Percentiles rank a stretch among this genome's conserved stretches.
phyloP scores from a whole-genome alignment of 140 eudicot genomes.

The Stevia rebaudiana region DNA sequence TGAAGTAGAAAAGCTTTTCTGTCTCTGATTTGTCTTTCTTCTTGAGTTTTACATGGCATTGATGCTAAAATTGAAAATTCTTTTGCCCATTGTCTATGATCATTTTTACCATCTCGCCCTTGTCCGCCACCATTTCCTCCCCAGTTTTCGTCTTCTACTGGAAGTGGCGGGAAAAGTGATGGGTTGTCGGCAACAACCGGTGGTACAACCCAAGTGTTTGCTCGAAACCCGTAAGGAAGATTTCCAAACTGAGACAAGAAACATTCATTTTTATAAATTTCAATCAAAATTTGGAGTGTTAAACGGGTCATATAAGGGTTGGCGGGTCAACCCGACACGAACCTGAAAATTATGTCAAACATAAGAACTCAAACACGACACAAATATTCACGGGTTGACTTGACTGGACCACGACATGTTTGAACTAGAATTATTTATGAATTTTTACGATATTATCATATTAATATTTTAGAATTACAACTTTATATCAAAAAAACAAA shows the following conservation, averaged over 20 bases:
- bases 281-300: conserved; percentile 12
- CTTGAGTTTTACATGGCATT: conserved; percentile 93
- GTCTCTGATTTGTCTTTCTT: conserved; percentile 84
- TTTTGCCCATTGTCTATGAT: conserved; percentile 70
- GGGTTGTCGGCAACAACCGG: conserved; percentile 74
- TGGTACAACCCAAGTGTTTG: conserved; percentile 88
- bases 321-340: too few relatives aligned
- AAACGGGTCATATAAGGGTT: too few relatives aligned
- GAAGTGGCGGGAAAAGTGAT: conserved; percentile 74
- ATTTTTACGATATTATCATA: too few relatives aligned
- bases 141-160: conserved; percentile 88
- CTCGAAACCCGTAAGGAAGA: conserved; percentile 90
- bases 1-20: conserved; percentile 91
- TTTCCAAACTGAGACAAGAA: conserved; percentile 72
- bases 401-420: too few relatives aligned
- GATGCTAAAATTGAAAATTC: conserved; percentile 74
- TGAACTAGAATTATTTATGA: too few relatives aligned
- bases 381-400: too few relatives aligned
- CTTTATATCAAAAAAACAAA: too few relatives aligned
- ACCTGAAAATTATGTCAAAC: too few relatives aligned
- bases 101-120: conserved; percentile 70
- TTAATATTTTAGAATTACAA: too few relatives aligned
- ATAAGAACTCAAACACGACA: too few relatives aligned
- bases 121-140: conserved; percentile 97
- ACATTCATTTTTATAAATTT: background rate